Evolutionary conservation across 306 rosid species (phyloP), one percentile per base, ranked within the genome.

Genomic region (Carpinus fangiana): DNA sequence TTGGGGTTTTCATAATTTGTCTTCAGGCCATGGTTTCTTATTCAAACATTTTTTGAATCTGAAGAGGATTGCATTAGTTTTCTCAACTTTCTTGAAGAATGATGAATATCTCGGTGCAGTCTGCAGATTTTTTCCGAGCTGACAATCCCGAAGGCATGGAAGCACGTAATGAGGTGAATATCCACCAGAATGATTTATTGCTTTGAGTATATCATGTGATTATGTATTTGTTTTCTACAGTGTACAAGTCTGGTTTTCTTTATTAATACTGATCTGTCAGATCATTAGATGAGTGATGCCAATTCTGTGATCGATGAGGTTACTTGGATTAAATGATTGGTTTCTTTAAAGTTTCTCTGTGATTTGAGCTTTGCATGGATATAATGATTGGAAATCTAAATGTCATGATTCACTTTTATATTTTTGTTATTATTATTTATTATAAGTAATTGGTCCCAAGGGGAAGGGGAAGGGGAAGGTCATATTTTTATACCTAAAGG

Each of bases 61-160:
- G 64, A 71, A 36, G 69, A 78, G 50, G 48, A 72, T 72, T 82
- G 69, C 61, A 74, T 45, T 81, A 57, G 68, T 80, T 41, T 75
- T 56, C 56, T 71, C 55, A 60, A 56, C 76, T 75, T 76, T 52
- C 54, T 70, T 38, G 60, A 79, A 50, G 80, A 21, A 12, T 79
- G 68, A 73, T 56, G 59, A 66, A 18, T 73, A 79, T 82, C n/a
- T 84, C 64, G 57, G 14, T 86, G 92, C 93, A 95, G 99, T 76
- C 86, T 57, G 99, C 99, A 67, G 99, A 93, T 82, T 95, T 93
- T 86, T 95, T 92, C 80, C 91, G 98, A 84, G 90, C 98, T 76
- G 99, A 95, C 82, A 95, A 95, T 86, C 93, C 98, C 10, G 99
- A 95, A 86, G 99, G 99, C 74, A 74, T 91, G 65, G 99, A 95